Conservation (phyloP, 2,329 filamentous ascomycete genomes). For the Tolypocladium ovalisporum region DNA sequence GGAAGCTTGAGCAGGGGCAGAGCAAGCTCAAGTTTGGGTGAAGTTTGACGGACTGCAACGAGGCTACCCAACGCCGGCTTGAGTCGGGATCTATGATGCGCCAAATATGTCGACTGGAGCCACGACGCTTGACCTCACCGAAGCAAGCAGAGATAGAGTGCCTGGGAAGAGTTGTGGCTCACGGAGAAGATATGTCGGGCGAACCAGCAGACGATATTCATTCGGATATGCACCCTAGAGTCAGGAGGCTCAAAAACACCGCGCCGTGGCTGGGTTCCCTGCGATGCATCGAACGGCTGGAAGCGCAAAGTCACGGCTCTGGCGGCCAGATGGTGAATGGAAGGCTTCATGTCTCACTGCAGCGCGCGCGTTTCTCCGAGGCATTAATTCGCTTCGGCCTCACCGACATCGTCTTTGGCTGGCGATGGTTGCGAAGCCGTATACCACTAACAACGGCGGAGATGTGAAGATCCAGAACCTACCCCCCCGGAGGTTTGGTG, state of each 20-base stretch:
- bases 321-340: background rate
- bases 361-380: background rate
- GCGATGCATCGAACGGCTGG: background rate
- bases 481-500: background rate
- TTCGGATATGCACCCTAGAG: background rate
- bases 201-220: background rate
- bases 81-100: background rate
- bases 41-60: constrained; percentile 9
- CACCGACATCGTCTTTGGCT: background rate
- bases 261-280: background rate
- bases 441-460: background rate
- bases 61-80: background rate
- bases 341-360: background rate
- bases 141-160: background rate
- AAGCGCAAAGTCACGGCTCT: background rate
- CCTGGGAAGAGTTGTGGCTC: background rate
- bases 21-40: constrained; percentile 50
- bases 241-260: background rate
- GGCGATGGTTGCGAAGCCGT: background rate
- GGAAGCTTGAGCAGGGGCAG: constrained; percentile 44
- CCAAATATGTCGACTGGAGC: background rate
- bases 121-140: background rate
- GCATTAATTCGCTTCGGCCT: background rate
- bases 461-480: background rate
- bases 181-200: background rate